Conservation (phyloP, 129 eudicot species). For the Kitagawia praeruptora region DNA sequence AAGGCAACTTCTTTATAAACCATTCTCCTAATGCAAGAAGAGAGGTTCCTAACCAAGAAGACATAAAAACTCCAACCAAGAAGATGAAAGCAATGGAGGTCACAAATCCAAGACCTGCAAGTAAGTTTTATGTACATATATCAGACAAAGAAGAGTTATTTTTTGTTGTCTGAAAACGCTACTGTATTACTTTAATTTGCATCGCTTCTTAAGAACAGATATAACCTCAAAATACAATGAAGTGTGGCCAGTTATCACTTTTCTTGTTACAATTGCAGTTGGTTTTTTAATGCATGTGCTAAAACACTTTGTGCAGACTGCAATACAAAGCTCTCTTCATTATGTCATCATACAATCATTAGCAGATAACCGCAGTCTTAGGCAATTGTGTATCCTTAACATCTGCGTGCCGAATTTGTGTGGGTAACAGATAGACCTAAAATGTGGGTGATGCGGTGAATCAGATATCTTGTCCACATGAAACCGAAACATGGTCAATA, state of each 20-base stretch:
- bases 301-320: too few relatives aligned
- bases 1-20: conserved; percentile 70
- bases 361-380: neutral
- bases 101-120: conserved; percentile 70
- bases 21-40: conserved; percentile 66
- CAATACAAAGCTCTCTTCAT: too few relatives aligned
- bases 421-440: neutral
- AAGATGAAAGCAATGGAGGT: conserved; percentile 76
- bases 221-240: neutral
- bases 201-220: neutral
- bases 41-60: conserved; percentile 82
- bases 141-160: neutral
- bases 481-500: conserved; percentile 2
- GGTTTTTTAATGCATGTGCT: neutral
- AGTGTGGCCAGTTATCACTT: neutral
- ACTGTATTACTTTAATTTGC: neutral
- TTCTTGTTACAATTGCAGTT: neutral
- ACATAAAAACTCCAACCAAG: conserved; percentile 81
- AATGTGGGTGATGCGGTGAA: neutral
- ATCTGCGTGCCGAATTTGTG: neutral
- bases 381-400: neutral
- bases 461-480: conserved; percentile 4
- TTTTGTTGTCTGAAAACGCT: neutral
- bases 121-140: neutral
- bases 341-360: neutral